Conservation (phyloP, 805 yeast species). For the Wickerhamiella bombiphila region DNA sequence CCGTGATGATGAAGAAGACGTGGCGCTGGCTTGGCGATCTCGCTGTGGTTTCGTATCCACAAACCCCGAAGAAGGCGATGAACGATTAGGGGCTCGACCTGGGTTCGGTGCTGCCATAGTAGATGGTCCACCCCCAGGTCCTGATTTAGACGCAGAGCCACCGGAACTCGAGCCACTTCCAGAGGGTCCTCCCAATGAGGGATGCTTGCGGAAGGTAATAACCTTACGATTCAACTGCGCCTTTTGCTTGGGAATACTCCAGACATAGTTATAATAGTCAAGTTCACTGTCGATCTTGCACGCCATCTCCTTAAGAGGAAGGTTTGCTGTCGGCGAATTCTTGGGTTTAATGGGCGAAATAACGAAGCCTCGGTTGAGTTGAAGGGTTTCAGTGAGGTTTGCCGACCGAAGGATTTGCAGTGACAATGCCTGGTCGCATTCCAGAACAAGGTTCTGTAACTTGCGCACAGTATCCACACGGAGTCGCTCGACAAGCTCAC, state of each 20-base stretch:
- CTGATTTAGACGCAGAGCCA: neutral
- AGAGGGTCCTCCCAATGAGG: slow-evolving; percentile 15
- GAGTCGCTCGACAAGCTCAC: slow-evolving; percentile 52
- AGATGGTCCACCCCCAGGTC: neutral
- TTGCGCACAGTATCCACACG: slow-evolving; percentile 65
- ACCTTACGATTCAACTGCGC: slow-evolving; percentile 23
- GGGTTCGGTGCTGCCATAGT: neutral
- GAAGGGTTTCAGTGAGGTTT: slow-evolving; percentile 68
- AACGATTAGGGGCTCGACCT: neutral
- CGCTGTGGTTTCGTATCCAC: neutral
- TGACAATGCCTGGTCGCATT: slow-evolving; percentile 78
- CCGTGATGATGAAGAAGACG: slow-evolving; percentile 6
- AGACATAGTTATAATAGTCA: slow-evolving; percentile 58
- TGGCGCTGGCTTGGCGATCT: slow-evolving; percentile 7
- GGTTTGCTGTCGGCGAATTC: slow-evolving; percentile 27
- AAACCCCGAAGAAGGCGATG: slow-evolving; percentile 1
- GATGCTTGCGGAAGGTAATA: slow-evolving; percentile 23
- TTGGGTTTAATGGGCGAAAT: slow-evolving; percentile 54
- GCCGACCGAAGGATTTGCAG: slow-evolving; percentile 82
- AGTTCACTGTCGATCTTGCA: slow-evolving; percentile 67
- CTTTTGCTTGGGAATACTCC: slow-evolving; percentile 22
- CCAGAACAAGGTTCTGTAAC: slow-evolving; percentile 64
- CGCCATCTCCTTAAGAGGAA: slow-evolving; percentile 68
- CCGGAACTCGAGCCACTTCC: neutral
- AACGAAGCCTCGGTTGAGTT: slow-evolving; percentile 73